A percentile compares a stretch with the other conserved stretches of the same genome.
Conservation (phyloP, 2,329 filamentous ascomycete species). For the Trichoderma hamatum region DNA sequence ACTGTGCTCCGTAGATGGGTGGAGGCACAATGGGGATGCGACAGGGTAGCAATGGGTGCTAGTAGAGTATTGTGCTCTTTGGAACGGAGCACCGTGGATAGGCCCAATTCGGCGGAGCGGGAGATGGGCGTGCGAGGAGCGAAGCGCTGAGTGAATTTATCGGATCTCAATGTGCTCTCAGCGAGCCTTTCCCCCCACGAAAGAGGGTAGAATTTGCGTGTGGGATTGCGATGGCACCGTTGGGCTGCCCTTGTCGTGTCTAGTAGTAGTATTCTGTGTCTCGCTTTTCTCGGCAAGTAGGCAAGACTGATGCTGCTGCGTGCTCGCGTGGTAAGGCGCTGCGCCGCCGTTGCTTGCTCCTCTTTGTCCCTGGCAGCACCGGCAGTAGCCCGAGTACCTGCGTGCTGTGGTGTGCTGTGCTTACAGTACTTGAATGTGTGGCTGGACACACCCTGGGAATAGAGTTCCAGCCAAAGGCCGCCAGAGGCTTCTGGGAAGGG, state of each 20-base stretch:
- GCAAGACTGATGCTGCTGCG: conserved; percentile 1
- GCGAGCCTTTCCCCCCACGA: conserved; percentile 7
- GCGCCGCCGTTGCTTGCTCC: no score
- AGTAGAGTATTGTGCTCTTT: conserved; percentile 11
- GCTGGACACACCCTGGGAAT: conserved; percentile 21
- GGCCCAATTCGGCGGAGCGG: conserved; percentile 20
- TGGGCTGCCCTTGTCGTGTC: not conserved
- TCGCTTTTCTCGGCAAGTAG: not conserved
- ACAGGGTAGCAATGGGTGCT: conserved; percentile 17
- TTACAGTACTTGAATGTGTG: conserved; percentile 1
- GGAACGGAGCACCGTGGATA: conserved; percentile 12
- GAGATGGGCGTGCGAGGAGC: not conserved
- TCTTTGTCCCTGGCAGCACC: conserved; percentile 22
- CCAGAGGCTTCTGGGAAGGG: conserved; percentile 8
- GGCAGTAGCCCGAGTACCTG: conserved; percentile 8
- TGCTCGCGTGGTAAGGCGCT: conserved; percentile 20
- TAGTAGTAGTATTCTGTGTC: not conserved
- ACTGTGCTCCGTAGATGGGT: conserved; percentile 12
- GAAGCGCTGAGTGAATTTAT: conserved; percentile 11
- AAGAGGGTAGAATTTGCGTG: not conserved
- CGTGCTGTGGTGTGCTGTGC: not conserved
- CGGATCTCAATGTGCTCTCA: not conserved
- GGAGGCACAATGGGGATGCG: conserved; percentile 24
- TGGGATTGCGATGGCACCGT: not conserved
- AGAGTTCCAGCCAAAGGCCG: conserved; percentile 24